A percentile compares a stretch with the other conserved stretches of the same genome.
These are phyloP conservation scores for Seiridium unicorne DNA, from an alignment of 2,329 filamentous ascomycete species.

Conservation along the genomic window DNA sequence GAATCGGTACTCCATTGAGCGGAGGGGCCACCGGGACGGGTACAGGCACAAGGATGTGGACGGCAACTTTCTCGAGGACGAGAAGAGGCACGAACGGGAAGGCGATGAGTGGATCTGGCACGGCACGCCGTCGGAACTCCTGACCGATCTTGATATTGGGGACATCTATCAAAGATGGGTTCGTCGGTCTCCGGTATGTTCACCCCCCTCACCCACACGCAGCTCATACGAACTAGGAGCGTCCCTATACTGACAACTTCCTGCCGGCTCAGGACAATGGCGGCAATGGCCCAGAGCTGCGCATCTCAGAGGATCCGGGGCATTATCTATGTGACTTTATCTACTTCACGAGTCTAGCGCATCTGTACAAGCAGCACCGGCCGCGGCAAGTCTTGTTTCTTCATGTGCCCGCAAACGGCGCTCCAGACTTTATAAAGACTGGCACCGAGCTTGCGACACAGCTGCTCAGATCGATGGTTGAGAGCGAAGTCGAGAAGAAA, in stretches of 20 bases:
- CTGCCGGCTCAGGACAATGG: background rate
- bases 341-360: constrained; percentile 67
- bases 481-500: constrained; percentile 28
- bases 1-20: constrained; percentile 69
- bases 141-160: constrained; percentile 56
- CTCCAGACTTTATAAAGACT: constrained; percentile 42
- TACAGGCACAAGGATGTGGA: constrained; percentile 74
- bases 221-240: background rate
- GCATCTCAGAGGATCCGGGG: constrained; percentile 68
- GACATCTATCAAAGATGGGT: constrained; percentile 58
- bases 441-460: constrained; percentile 53
- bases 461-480: constrained; percentile 56
- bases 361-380: constrained; percentile 46
- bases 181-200: constrained; percentile 44
- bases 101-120: constrained; percentile 53
- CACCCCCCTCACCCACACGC: background rate
- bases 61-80: constrained; percentile 54
- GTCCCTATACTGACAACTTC: no score
- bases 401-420: constrained; percentile 65
- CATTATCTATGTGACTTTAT: constrained; percentile 78
- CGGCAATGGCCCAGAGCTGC: constrained; percentile 41
- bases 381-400: constrained; percentile 62
- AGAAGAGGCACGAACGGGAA: constrained; percentile 32
- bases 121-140: constrained; percentile 52
- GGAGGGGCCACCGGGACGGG: constrained; percentile 66